Conservation (phyloP, 2,329 filamentous ascomycete genomes). For the Colletotrichum lindemuthianum region DNA sequence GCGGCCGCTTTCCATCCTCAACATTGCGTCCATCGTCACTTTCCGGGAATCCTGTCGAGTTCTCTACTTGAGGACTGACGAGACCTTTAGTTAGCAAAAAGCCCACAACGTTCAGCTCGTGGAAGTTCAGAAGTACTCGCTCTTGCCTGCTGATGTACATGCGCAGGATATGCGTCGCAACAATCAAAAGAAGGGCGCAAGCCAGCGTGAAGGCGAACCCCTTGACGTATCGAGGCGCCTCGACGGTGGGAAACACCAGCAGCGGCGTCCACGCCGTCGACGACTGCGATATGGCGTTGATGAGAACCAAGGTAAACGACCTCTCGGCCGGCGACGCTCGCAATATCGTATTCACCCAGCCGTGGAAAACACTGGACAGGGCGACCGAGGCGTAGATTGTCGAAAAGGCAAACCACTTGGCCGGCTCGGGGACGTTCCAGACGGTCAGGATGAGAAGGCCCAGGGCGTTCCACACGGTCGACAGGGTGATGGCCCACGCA, state of each 20-base stretch:
- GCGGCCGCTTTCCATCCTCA: slow-evolving; percentile 6
- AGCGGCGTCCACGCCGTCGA: slow-evolving; percentile 66
- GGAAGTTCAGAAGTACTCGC: neutral
- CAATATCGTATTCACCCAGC: slow-evolving; percentile 29
- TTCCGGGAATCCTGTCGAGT: slow-evolving; percentile 11
- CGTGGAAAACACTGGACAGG: slow-evolving; percentile 28
- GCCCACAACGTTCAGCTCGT: no score
- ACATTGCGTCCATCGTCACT: slow-evolving; percentile 4
- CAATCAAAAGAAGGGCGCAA: slow-evolving; percentile 19
- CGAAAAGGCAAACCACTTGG: slow-evolving; percentile 63
- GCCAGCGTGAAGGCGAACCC: slow-evolving; percentile 52
- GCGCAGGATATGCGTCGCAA: slow-evolving; percentile 20
- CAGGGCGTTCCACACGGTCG: slow-evolving; percentile 19
- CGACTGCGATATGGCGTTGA: slow-evolving; percentile 58
- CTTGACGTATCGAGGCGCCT: slow-evolving; percentile 54
- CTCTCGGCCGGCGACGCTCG: slow-evolving; percentile 21
- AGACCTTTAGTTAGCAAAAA: neutral
- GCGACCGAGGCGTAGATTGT: slow-evolving; percentile 41
- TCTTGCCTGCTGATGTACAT: slow-evolving; percentile 26
- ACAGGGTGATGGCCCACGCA: slow-evolving; percentile 46
- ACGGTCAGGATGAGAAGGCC: slow-evolving; percentile 55
- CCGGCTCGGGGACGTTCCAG: slow-evolving; percentile 65
- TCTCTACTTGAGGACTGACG: slow-evolving; percentile 23
- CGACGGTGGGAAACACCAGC: slow-evolving; percentile 58
- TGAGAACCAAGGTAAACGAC: slow-evolving; percentile 28